Percentiles rank a stretch among this genome's conserved stretches.
Evolutionary conservation across 2,329 filamentous ascomycete species (phyloP).

Genomic region (Colletotrichum sp.): DNA sequence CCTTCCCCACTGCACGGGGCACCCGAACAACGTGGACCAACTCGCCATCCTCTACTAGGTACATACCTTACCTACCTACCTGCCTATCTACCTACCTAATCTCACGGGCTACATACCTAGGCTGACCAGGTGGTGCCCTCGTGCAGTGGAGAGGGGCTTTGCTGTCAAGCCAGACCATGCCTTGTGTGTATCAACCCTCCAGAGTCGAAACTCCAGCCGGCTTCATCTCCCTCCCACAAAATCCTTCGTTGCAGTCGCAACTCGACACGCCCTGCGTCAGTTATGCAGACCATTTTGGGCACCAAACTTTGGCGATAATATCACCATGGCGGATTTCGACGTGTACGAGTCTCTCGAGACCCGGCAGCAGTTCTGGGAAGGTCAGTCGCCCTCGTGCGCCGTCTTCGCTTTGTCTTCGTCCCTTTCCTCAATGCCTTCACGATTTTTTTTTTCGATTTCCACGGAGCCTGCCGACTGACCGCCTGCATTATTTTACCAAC

Average conservation of each 20-base stretch:
- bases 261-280: not conserved
- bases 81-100: not conserved
- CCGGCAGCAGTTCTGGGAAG: slow-evolving; percentile 89
- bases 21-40: not conserved
- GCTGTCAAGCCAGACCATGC: slow-evolving; percentile 13
- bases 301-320: slow-evolving; percentile 15
- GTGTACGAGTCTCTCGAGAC: slow-evolving; percentile 73
- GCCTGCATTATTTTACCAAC: not conserved
- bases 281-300: slow-evolving; percentile 9
- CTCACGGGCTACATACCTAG: not conserved
- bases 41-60: not conserved
- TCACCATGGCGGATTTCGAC: slow-evolving; percentile 67
- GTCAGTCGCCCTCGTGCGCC: slow-evolving; percentile 51
- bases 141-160: not conserved
- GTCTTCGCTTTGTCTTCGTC: not conserved
- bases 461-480: not conserved
- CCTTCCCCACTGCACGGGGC: not conserved
- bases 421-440: not conserved
- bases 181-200: slow-evolving; percentile 3
- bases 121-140: not conserved
- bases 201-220: slow-evolving; percentile 13
- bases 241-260: not conserved
- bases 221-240: slow-evolving; percentile 6
- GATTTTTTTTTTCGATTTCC: not conserved
- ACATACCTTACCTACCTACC: not conserved